phyloP scores from a whole-genome alignment of 768 basidiomycete genomes.

The Trichaptum fuscoviolaceum region DNA sequence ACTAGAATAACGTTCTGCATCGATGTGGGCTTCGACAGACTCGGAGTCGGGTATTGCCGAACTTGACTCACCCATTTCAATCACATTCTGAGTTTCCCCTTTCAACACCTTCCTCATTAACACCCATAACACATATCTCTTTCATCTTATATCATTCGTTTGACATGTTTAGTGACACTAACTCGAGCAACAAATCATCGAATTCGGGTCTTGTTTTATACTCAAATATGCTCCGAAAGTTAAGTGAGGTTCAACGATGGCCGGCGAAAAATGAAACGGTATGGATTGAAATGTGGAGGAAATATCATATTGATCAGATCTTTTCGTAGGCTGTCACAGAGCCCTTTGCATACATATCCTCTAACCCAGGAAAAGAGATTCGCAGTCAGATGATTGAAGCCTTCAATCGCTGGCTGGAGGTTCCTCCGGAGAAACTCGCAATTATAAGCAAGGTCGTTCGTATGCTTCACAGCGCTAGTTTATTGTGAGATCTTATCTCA shows the following conservation, averaged over 20 bases:
- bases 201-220: not conserved
- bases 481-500: constrained; percentile 55
- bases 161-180: not conserved
- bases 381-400: constrained; percentile 83
- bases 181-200: not conserved
- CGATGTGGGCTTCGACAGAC: too few species aligned
- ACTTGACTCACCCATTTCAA: too few species aligned
- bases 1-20: too few species aligned
- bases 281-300: not conserved
- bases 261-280: not conserved
- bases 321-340: constrained; percentile 57
- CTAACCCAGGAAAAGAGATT: constrained; percentile 90
- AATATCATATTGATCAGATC: not conserved
- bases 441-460: constrained; percentile 79
- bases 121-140: not conserved
- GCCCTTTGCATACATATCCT: constrained; percentile 79
- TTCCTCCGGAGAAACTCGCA: constrained; percentile 63
- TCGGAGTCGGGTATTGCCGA: too few species aligned
- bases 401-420: constrained; percentile 89
- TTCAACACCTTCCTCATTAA: too few species aligned
- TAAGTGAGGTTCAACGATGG: not conserved
- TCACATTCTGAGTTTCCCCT: too few species aligned
- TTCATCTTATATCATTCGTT: not conserved
- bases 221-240: not conserved
- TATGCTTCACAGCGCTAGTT: constrained; percentile 92